These are phyloP conservation scores for Nematocida displodere DNA, from an alignment of 371 early-diverging fungal genomes.

Conservation along the genomic window DNA sequence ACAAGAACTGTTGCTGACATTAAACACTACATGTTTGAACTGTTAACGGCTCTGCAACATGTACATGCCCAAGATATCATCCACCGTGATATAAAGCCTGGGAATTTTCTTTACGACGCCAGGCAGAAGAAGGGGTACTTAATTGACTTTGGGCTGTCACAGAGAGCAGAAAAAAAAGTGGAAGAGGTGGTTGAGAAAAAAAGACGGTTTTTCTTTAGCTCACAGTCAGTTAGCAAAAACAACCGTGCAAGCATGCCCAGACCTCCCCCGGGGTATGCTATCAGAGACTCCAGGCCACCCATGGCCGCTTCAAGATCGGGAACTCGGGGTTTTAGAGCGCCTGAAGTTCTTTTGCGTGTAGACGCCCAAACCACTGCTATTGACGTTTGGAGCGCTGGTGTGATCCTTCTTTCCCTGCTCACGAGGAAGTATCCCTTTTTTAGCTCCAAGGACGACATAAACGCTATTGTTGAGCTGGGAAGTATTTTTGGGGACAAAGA, in stretches of 20 bases:
- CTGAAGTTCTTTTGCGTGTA: slow-evolving; percentile 84
- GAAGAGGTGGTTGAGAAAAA: slow-evolving; percentile 5
- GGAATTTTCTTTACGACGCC: slow-evolving; percentile 80
- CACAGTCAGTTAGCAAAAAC: not conserved
- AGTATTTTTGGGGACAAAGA: slow-evolving; percentile 74
- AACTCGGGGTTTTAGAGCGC: slow-evolving; percentile 90
- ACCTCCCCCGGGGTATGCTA: slow-evolving; percentile 64
- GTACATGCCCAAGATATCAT: slow-evolving; percentile 68
- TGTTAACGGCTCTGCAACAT: slow-evolving; percentile 70
- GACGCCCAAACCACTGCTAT: slow-evolving; percentile 74
- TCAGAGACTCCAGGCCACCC: slow-evolving; percentile 67
- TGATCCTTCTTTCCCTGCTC: slow-evolving; percentile 75
- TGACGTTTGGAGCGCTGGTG: slow-evolving; percentile 90
- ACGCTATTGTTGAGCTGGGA: slow-evolving; percentile 80
- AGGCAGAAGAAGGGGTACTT: slow-evolving; percentile 72
- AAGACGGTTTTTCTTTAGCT: slow-evolving; percentile 40
- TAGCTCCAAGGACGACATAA: slow-evolving; percentile 75
- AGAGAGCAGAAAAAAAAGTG: slow-evolving; percentile 65
- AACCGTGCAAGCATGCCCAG: not conserved
- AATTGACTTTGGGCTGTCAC: slow-evolving; percentile 95
- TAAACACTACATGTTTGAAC: slow-evolving; percentile 71
- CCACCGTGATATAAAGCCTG: slow-evolving; percentile 84
- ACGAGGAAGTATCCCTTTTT: slow-evolving; percentile 85
- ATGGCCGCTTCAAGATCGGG: slow-evolving; percentile 85
- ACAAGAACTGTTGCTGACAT: slow-evolving; percentile 69